phyloP scores from a whole-genome alignment of 2,329 filamentous ascomycete species.

The Fusarium sp. region DNA sequence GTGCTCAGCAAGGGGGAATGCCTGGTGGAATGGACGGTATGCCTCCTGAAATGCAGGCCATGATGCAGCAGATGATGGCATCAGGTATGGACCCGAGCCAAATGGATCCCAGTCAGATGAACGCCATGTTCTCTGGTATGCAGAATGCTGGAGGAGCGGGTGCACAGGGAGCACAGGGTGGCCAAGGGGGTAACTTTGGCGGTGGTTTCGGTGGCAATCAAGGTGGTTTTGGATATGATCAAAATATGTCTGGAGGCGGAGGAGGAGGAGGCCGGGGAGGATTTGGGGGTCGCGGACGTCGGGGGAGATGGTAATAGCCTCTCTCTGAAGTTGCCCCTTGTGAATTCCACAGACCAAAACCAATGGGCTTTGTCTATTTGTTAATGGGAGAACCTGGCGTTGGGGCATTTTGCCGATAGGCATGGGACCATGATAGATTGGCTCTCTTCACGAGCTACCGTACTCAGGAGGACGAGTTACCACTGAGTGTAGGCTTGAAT shows the following conservation, averaged over 20 bases:
- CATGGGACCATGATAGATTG: slow-evolving; percentile 36
- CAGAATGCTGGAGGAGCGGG: slow-evolving; percentile 57
- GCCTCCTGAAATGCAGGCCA: slow-evolving; percentile 71
- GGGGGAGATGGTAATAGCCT: slow-evolving; percentile 36
- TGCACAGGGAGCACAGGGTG: slow-evolving; percentile 55
- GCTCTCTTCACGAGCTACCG: slow-evolving; percentile 14
- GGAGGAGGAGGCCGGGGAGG: slow-evolving; percentile 49
- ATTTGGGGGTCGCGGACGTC: slow-evolving; percentile 41
- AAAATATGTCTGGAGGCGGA: slow-evolving; percentile 54
- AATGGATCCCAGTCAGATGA: slow-evolving; percentile 69
- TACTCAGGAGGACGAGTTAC: slow-evolving; percentile 2
- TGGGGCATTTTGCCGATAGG: slow-evolving; percentile 35
- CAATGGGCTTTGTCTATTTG: slow-evolving; percentile 33
- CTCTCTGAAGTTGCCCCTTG: neutral
- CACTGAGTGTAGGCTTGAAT: slow-evolving; percentile 5
- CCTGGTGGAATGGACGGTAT: slow-evolving; percentile 68
- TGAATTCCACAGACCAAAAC: neutral
- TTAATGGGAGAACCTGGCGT: slow-evolving; percentile 41
- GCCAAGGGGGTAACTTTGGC: slow-evolving; percentile 62
- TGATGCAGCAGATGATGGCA: slow-evolving; percentile 77
- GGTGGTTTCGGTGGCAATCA: slow-evolving; percentile 64
- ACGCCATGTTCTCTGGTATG: slow-evolving; percentile 68
- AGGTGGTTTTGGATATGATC: slow-evolving; percentile 61
- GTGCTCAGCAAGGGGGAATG: slow-evolving; percentile 52
- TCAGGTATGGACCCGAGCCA: slow-evolving; percentile 72